Evolutionary conservation across 495 filamentous ascomycete genomes (phyloP).

Genomic region (Chaetomium tenue): DNA sequence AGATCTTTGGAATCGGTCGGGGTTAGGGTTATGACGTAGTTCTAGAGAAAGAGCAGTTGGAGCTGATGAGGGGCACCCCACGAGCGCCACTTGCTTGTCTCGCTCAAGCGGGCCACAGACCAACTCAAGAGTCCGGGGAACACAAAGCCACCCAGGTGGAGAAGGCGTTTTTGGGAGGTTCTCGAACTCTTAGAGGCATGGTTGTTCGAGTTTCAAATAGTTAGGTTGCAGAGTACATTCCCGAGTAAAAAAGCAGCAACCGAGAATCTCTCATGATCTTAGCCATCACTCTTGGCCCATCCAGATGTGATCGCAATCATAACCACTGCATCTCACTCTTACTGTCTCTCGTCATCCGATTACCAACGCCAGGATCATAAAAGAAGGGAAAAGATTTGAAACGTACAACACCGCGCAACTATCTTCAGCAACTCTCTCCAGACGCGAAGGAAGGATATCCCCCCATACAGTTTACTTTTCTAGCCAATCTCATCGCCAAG

Average conservation of each 20-base stretch:
- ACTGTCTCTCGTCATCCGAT: too few species aligned
- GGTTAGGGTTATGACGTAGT: conserved; percentile 31
- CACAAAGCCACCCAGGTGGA: background rate
- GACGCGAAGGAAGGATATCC: too few species aligned
- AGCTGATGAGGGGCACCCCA: conserved; percentile 11
- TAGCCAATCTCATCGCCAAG: background rate
- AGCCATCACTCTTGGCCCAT: background rate
- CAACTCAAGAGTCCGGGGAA: background rate
- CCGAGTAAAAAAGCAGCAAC: background rate
- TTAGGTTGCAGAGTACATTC: background rate
- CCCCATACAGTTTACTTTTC: background rate
- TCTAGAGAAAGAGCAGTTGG: too few species aligned
- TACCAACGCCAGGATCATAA: too few species aligned
- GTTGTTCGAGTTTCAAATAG: background rate
- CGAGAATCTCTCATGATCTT: background rate
- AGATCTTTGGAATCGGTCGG: background rate
- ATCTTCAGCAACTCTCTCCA: too few species aligned
- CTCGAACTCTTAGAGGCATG: background rate
- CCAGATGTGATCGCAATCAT: too few species aligned
- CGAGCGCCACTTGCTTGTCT: conserved; percentile 26
- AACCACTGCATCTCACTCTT: too few species aligned
- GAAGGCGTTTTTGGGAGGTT: background rate
- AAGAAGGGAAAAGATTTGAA: too few species aligned
- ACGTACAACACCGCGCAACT: too few species aligned
- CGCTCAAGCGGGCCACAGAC: background rate